phyloP scores from a whole-genome alignment of 176 grass and related monocot species.

The Paspalum vaginatum region DNA sequence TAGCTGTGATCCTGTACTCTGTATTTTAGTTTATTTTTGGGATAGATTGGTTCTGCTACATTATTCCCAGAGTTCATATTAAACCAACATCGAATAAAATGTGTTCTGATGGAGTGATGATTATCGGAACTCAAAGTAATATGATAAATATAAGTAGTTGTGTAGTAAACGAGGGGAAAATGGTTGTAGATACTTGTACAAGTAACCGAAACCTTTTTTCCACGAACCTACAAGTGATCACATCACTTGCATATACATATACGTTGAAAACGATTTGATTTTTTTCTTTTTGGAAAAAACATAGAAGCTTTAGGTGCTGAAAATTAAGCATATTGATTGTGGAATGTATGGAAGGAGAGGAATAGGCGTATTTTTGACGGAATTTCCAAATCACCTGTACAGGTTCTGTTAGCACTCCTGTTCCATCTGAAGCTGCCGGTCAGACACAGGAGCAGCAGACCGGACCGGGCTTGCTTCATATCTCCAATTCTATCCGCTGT shows the following conservation, averaged over 20 bases:
- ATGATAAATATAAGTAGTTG: neutral
- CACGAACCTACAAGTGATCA: neutral
- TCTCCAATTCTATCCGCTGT: too few species aligned
- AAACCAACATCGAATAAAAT: neutral
- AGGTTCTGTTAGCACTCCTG: too few species aligned
- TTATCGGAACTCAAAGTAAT: neutral
- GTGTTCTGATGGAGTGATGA: neutral
- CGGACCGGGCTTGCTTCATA: too few species aligned
- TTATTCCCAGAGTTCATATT: neutral
- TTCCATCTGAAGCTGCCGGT: too few species aligned
- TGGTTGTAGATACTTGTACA: neutral
- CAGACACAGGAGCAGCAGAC: too few species aligned
- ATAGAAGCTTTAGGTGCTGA: neutral
- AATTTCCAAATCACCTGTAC: too few species aligned
- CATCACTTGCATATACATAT: neutral
- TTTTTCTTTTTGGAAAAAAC: neutral
- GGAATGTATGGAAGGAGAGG: too few species aligned
- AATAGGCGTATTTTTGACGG: too few species aligned
- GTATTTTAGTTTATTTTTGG: conserved; percentile 15
- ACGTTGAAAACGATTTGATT: neutral
- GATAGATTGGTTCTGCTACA: neutral
- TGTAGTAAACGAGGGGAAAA: neutral
- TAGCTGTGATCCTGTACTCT: conserved; percentile 32
- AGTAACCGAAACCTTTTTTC: neutral
- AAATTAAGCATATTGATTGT: neutral